phyloP scores from a whole-genome alignment of 306 rosid genomes.

The Cicer chorassanicum region DNA sequence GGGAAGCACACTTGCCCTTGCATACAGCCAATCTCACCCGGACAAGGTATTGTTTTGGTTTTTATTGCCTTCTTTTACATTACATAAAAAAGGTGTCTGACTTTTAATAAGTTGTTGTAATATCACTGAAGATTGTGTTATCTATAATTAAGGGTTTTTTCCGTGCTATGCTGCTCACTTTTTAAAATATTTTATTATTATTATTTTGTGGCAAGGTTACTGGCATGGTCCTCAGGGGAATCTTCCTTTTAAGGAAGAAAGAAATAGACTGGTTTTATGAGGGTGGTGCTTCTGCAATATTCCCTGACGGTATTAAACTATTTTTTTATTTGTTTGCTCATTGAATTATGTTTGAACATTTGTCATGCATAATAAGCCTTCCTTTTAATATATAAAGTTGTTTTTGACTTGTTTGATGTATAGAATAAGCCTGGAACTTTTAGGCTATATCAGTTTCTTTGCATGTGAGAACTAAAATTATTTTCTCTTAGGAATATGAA shows the following conservation, averaged over 20 bases:
- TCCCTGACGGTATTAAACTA: constrained; percentile 73
- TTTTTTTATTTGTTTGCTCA: constrained; percentile 34
- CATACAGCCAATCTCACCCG: constrained; percentile 91
- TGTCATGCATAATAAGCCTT: constrained; percentile 21
- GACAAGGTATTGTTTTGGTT: constrained; percentile 67
- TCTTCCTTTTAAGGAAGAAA: constrained; percentile 88
- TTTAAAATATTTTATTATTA: constrained; percentile 27
- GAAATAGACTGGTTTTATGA: constrained; percentile 99
- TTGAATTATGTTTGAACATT: constrained; percentile 23
- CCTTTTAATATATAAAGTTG: constrained; percentile 13
- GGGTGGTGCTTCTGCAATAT: constrained; percentile 96
- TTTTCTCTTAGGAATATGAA: background rate
- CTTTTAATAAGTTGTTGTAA: constrained; percentile 8
- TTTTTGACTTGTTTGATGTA: constrained; percentile 24
- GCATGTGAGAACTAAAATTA: constrained; percentile 19
- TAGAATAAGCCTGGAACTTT: constrained; percentile 26
- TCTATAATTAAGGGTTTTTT: constrained; percentile 33
- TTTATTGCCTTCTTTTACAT: constrained; percentile 25
- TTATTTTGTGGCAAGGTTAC: constrained; percentile 72
- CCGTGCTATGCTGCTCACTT: constrained; percentile 26
- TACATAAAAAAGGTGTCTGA: background rate
- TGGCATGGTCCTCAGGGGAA: constrained; percentile 85
- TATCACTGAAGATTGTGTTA: constrained; percentile 18
- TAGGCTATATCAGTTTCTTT: constrained; percentile 30
- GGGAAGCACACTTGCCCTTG: constrained; percentile 97